Evolutionary conservation across 2,329 filamentous ascomycete genomes (phyloP), one percentile per base, ranked within the genome.

Genomic region (Aspergillus sojae): DNA sequence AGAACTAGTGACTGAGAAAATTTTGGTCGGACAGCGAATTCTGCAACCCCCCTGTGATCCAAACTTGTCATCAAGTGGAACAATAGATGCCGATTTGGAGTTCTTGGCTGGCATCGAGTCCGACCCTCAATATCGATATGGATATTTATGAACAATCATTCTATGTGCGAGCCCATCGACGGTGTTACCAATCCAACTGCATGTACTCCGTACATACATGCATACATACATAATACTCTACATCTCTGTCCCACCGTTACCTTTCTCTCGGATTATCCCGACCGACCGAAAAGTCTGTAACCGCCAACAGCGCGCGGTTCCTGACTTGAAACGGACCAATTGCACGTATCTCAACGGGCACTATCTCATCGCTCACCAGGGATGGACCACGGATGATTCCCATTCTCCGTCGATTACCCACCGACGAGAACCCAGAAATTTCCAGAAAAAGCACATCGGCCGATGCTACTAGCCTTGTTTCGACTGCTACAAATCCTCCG

Each of bases 311-410:
- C 19, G 21, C 45, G 48, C 32, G 52, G 52, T 55, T 55, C 52
- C 52, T 55, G 30, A 39, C 21, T 9, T 55, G 32, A 26, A 55
- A 55, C 32, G 52, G 52, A 39, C 32, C 52, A 55, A 39, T 55
- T 55, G 32, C 34, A 19, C 12, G 50, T 34, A 32, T 36, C 2
- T 4, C 28, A 54, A 23, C 32, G 26, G 30, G 30, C 28, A 53
- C 50, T 32, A 53, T 53, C 50, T 32, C 26, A 26, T 54, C 52
- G 1, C 30, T 54, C 52, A 54, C 30, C n/a, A 36, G 52, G 30
- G 52, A 54, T 23, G 52, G 36, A 26, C 52, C 52, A 54, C 52
- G 52, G 52, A 36, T 55, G 52, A 55, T 55, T 55, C 32, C 36
- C 34, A 55, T 39, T 28, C 32, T 23, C 52, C 32, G 21, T 26